These are phyloP conservation scores for Brassica juncea DNA, from an alignment of 345 rosid genomes.

Conservation along the genomic window DNA sequence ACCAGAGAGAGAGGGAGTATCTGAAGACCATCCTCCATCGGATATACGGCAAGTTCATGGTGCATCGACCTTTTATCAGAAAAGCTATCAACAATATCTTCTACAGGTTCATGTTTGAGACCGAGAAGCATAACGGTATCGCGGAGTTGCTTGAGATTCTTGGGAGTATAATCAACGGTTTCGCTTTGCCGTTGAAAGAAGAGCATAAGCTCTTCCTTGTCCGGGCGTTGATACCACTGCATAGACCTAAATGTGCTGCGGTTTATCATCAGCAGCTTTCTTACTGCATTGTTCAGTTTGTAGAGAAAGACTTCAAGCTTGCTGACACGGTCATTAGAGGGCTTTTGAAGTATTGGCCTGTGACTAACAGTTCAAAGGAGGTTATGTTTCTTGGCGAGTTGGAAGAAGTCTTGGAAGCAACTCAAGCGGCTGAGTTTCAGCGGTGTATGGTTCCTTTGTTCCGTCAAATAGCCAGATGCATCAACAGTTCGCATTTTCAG, in stretches of 20 bases:
- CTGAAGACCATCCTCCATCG: constrained; percentile 65
- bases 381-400: constrained; percentile 83
- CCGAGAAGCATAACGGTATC: constrained; percentile 68
- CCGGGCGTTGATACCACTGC: constrained; percentile 77
- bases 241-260: constrained; percentile 66
- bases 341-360: constrained; percentile 72
- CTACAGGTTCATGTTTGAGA: constrained; percentile 69
- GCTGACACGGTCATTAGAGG: constrained; percentile 76
- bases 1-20: constrained; percentile 71
- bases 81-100: constrained; percentile 72
- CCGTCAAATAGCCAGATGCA: constrained; percentile 59
- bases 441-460: constrained; percentile 77
- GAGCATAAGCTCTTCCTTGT: constrained; percentile 80
- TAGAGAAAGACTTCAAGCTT: constrained; percentile 81
- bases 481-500: constrained; percentile 86
- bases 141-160: constrained; percentile 81
- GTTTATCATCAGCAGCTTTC: constrained; percentile 80
- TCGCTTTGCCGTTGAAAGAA: constrained; percentile 83
- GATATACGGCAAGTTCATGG: constrained; percentile 71
- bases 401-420: constrained; percentile 82
- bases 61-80: constrained; percentile 65
- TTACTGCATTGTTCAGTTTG: constrained; percentile 77
- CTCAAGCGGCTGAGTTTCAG: constrained; percentile 80
- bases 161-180: constrained; percentile 80
- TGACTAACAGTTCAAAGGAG: constrained; percentile 77